These are phyloP conservation scores for Raffaelea ambrosiae DNA, from an alignment of 2,329 filamentous ascomycete genomes.

Conservation along the genomic window DNA sequence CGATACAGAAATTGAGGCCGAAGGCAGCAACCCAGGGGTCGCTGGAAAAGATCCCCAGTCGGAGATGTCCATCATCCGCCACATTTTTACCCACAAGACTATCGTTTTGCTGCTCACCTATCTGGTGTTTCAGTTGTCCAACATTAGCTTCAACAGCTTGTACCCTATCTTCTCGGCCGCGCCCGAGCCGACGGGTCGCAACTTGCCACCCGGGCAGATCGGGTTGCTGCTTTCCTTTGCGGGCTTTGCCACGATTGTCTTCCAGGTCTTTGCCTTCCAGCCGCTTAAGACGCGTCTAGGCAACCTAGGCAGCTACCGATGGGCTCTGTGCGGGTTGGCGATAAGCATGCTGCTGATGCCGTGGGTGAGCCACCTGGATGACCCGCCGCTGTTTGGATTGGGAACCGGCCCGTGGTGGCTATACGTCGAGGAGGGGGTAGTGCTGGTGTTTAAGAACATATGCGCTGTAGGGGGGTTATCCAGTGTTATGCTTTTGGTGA, in stretches of 20 bases:
- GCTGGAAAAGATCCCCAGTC: no score
- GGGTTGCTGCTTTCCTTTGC: slow-evolving; percentile 80
- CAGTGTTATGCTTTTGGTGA: slow-evolving; percentile 76
- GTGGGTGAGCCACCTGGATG: slow-evolving; percentile 71
- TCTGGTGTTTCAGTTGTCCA: slow-evolving; percentile 86
- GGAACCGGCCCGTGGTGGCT: slow-evolving; percentile 60
- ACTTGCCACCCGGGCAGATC: slow-evolving; percentile 68
- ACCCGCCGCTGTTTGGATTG: slow-evolving; percentile 44
- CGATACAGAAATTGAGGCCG: not conserved
- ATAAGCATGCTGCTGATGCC: slow-evolving; percentile 82
- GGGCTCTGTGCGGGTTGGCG: slow-evolving; percentile 70
- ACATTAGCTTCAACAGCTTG: slow-evolving; percentile 90
- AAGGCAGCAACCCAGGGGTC: not conserved
- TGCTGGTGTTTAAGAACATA: slow-evolving; percentile 82
- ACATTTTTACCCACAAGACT: slow-evolving; percentile 70
- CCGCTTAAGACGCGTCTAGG: slow-evolving; percentile 69
- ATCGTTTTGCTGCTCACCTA: slow-evolving; percentile 76
- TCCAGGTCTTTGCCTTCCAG: slow-evolving; percentile 81
- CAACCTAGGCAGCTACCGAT: slow-evolving; percentile 76
- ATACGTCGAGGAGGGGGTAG: slow-evolving; percentile 69
- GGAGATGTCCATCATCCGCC: slow-evolving; percentile 33
- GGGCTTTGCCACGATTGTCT: slow-evolving; percentile 76
- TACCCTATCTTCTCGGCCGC: slow-evolving; percentile 89
- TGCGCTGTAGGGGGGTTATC: slow-evolving; percentile 84
- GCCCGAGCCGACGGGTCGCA: slow-evolving; percentile 65